Conservation (phyloP, 805 yeast genomes). For the Metschnikowia santaceciliae region DNA sequence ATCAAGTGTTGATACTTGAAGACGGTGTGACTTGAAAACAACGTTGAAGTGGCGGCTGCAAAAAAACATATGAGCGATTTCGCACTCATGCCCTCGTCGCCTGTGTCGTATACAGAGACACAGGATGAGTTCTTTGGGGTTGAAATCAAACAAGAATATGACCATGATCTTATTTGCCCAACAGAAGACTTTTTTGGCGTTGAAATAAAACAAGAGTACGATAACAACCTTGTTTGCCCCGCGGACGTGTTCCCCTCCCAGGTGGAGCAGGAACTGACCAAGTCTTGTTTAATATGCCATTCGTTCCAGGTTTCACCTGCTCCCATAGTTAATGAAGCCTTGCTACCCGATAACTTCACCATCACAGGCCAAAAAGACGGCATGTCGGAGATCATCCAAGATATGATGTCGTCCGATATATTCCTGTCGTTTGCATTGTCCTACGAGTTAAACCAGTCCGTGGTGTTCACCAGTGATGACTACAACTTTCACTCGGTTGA, state of each 20-base stretch:
- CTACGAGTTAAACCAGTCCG: background rate
- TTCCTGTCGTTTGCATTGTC: background rate
- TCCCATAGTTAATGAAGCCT: background rate
- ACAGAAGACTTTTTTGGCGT: background rate
- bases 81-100: conserved; percentile 1
- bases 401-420: background rate
- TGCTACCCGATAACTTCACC: background rate
- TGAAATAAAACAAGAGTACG: background rate
- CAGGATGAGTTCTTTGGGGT: background rate
- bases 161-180: background rate
- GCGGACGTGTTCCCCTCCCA: background rate
- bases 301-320: background rate
- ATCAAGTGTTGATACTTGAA: background rate
- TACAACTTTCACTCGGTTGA: background rate
- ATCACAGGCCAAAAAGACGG: background rate
- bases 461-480: conserved; percentile 1
- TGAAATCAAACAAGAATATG: background rate
- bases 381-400: background rate
- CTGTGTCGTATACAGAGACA: background rate
- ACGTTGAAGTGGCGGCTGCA: background rate
- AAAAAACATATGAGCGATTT: background rate
- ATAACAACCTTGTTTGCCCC: background rate
- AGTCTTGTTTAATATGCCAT: background rate
- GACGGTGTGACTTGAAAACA: background rate
- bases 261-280: background rate